Evolutionary conservation across 768 basidiomycete species (phyloP).

Genomic region (Clavulina sp.): DNA sequence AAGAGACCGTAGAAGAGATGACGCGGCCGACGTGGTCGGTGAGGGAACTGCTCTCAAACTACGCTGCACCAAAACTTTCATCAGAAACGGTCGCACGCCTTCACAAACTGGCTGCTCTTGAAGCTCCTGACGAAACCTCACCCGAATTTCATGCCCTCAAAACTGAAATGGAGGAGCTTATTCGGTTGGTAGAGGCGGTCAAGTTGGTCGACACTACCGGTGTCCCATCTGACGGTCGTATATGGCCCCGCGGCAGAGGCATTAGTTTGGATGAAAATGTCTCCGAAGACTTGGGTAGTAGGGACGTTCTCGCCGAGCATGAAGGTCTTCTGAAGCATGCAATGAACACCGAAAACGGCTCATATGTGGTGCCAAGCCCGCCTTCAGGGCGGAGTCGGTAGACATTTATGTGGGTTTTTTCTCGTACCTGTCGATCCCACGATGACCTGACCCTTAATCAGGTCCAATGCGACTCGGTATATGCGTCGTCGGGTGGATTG

Average conservation of each 20-base stretch:
- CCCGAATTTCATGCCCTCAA: conserved; percentile 34
- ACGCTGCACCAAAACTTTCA: conserved; percentile 47
- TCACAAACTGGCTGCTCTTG: conserved; percentile 55
- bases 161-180: conserved; percentile 46
- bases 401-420: too few species aligned
- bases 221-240: conserved; percentile 27
- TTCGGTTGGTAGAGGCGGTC: conserved; percentile 68
- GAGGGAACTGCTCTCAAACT: conserved; percentile 55
- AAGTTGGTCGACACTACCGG: conserved; percentile 31
- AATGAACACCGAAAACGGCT: conserved; percentile 30
- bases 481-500: too few species aligned
- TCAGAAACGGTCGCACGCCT: conserved; percentile 41
- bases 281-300: conserved; percentile 4
- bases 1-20: neutral
- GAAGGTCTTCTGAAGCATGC: conserved; percentile 35
- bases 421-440: too few species aligned
- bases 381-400: too few species aligned
- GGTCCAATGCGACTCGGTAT: too few species aligned
- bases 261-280: conserved; percentile 17
- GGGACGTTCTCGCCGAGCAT: conserved; percentile 21
- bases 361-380: conserved; percentile 56
- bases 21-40: conserved; percentile 60
- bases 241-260: conserved; percentile 26
- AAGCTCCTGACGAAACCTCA: conserved; percentile 44
- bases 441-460: too few species aligned